These are phyloP conservation scores for Antarctomyces pellizariae DNA, from an alignment of 495 filamentous ascomycete species.

Conservation along the genomic window DNA sequence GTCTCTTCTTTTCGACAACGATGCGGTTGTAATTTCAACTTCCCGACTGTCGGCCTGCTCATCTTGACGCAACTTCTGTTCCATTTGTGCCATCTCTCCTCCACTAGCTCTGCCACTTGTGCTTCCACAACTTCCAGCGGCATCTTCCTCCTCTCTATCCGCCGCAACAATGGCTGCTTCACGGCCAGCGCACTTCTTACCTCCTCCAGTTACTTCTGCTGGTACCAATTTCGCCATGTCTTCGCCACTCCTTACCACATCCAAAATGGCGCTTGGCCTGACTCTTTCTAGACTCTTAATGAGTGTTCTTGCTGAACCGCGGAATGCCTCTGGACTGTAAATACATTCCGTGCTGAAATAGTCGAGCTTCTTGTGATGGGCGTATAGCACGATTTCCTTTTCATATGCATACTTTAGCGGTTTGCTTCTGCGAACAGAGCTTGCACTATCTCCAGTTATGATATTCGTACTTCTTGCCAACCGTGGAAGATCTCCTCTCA, in stretches of 20 bases:
- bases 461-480: constrained; percentile 82
- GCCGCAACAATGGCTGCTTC: constrained; percentile 10
- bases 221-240: constrained; percentile 85
- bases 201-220: constrained; percentile 17
- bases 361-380: constrained; percentile 84
- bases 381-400: constrained; percentile 96
- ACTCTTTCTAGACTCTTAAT: constrained; percentile 92
- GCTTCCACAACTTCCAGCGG: constrained; percentile 51
- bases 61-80: constrained; percentile 46
- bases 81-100: constrained; percentile 86
- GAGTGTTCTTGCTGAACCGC: constrained; percentile 69
- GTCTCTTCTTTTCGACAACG: constrained; percentile 6
- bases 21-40: constrained; percentile 37
- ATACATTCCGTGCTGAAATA: constrained; percentile 98
- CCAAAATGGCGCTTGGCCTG: constrained; percentile 76
- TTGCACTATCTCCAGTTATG: constrained; percentile 49
- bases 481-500: constrained; percentile 73
- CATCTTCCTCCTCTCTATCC: constrained; percentile 30
- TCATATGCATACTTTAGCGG: constrained; percentile 96
- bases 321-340: constrained; percentile 95
- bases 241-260: constrained; percentile 84
- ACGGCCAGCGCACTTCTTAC: constrained; percentile 13
- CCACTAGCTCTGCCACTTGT: constrained; percentile 43
- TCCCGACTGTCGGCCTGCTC: constrained; percentile 42
- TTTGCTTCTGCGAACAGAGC: constrained; percentile 76